These are phyloP conservation scores for Laguncularia racemosa DNA, from an alignment of 345 rosid genomes.

Conservation along the genomic window DNA sequence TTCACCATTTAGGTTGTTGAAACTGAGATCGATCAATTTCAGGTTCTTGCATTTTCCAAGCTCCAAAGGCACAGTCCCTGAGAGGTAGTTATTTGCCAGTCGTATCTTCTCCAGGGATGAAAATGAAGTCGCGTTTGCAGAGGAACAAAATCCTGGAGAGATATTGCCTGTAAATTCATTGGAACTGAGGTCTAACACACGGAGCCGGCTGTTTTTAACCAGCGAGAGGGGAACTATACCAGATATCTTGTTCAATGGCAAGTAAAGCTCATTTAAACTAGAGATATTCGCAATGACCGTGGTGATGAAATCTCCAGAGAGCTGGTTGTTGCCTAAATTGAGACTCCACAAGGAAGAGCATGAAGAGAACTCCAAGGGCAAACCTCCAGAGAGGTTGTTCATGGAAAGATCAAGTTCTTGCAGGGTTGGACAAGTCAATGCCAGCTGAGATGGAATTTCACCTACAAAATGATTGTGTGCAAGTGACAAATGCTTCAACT, in stretches of 20 bases:
- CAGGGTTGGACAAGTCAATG: conserved; percentile 44
- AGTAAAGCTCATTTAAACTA: conserved; percentile 40
- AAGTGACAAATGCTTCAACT: conserved; percentile 45
- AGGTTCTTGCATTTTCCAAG: conserved; percentile 70
- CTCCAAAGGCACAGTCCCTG: conserved; percentile 67
- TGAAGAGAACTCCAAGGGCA: conserved; percentile 38
- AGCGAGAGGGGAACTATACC: conserved; percentile 67
- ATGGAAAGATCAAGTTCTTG: conserved; percentile 62
- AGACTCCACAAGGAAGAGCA: conserved; percentile 56
- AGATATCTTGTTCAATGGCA: conserved; percentile 70
- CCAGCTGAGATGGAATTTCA: conserved; percentile 65
- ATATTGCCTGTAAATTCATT: conserved; percentile 56
- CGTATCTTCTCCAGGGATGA: conserved; percentile 57
- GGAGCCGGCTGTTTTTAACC: conserved; percentile 47
- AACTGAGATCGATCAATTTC: conserved; percentile 73
- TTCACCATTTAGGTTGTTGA: conserved; percentile 62
- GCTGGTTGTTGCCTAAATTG: conserved; percentile 60
- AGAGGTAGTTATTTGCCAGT: conserved; percentile 59
- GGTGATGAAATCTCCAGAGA: conserved; percentile 64
- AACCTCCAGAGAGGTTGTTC: conserved; percentile 53
- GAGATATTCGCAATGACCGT: conserved; percentile 56
- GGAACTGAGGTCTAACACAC: conserved; percentile 78
- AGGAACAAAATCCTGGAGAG: conserved; percentile 58
- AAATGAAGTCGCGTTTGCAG: conserved; percentile 14
- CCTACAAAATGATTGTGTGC: conserved; percentile 55